Conservation (phyloP, 805 yeast genomes). For the Monosporozyma aquatica region DNA sequence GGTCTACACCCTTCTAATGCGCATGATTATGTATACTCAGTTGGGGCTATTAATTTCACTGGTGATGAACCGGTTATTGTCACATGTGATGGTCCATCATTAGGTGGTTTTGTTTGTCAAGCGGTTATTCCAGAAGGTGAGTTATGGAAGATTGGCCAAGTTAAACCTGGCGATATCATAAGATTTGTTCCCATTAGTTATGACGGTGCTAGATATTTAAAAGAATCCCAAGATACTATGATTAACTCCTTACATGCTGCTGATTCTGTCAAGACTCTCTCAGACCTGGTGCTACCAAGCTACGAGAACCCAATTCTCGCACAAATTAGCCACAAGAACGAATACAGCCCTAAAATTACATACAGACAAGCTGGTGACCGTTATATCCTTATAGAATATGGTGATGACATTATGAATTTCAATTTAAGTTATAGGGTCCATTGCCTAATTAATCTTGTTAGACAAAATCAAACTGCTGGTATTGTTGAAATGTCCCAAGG, state of each 20-base stretch:
- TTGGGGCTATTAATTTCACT: slow-evolving; percentile 95
- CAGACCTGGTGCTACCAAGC: slow-evolving; percentile 29
- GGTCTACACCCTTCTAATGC: slow-evolving; percentile 98
- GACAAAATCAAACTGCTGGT: slow-evolving; percentile 57
- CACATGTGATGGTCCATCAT: slow-evolving; percentile 95
- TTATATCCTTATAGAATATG: slow-evolving; percentile 84
- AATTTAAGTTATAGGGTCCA: slow-evolving; percentile 79
- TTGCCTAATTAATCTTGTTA: slow-evolving; percentile 66
- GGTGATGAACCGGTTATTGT: slow-evolving; percentile 98
- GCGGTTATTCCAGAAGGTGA: slow-evolving; percentile 94
- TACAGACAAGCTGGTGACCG: slow-evolving; percentile 98
- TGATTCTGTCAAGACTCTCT: slow-evolving; percentile 23
- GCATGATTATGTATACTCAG: slow-evolving; percentile 91
- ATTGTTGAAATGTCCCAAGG: slow-evolving; percentile 95
- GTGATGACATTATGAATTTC: slow-evolving; percentile 79
- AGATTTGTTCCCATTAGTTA: slow-evolving; percentile 71
- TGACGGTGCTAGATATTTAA: slow-evolving; percentile 58
- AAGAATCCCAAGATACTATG: slow-evolving; percentile 47
- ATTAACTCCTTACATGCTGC: slow-evolving; percentile 30
- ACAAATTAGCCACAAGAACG: slow-evolving; percentile 38
- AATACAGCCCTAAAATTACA: slow-evolving; percentile 57
- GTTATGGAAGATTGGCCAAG: slow-evolving; percentile 98
- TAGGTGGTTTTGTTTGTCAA: slow-evolving; percentile 95
- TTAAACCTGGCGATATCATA: slow-evolving; percentile 84
- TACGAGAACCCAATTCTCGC: slow-evolving; percentile 67